Base-by-base conservation (phyloP, 257 asterid species). In the Solanum sitiens region DNA sequence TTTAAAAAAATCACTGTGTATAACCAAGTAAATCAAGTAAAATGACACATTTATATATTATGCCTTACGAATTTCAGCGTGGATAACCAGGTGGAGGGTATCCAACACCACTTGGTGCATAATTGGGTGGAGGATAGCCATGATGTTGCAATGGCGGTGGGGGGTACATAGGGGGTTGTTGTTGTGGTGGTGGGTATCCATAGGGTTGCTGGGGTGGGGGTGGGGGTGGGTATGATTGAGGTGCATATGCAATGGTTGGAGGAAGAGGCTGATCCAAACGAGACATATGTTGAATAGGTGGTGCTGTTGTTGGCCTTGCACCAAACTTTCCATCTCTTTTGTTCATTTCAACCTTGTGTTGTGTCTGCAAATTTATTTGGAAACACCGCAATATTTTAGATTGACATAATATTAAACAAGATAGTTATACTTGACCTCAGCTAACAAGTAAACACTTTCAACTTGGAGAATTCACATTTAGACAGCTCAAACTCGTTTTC, bases 271-370 rank as follows among this genome's bases (percentile, higher is more conserved):
- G 90, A 86, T 91, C 93, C 21, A 88, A 3, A 21, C 91, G 91
- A 70, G 94, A 89, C 93, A 92, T 92, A 5, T 87, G 90, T 83
- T 87, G 91, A 77, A 39, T 44, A 27, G 88, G 88, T 4, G 94
- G 92, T 50, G 83, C 91, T 25, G 86, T 73, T 89, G 89, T 91
- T 33, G 77, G 88, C 25, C 83, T 74, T 75, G 33, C 73, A 25
- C 75, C 93, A 87, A 88, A 87, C 75, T 75, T 88, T 32, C 93
- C 93, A 77, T 91, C 93, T 44, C 93, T 87, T 89, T 89, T 91
- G 39, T 91, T 91, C 91, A 91, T 63, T 86, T 91, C 92, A 44
- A 86, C 80, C 87, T 90, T 92, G 88, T 91, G 93, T 33, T 92
- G 93, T 44, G 93, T 91, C 94, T 92, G 90, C 61, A 77, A 9